These are phyloP conservation scores for Aspergillus aculeatinus DNA, from an alignment of 2,329 filamentous ascomycete species.

Conservation along the genomic window DNA sequence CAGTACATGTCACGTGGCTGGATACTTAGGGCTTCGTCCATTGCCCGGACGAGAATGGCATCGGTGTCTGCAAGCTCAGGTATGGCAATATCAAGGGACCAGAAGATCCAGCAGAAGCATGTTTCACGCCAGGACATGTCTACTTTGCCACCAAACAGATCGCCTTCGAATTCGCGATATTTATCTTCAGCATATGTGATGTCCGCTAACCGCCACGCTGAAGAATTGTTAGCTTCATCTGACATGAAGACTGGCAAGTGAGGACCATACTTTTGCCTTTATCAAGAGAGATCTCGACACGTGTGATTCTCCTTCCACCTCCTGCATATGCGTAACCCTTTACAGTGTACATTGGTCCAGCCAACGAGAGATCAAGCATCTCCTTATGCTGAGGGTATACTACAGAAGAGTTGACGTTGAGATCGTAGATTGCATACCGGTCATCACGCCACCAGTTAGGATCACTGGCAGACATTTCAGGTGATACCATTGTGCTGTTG, in stretches of 20 bases:
- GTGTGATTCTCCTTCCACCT: slow-evolving; percentile 77
- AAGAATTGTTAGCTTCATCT: slow-evolving; percentile 11
- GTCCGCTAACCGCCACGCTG: slow-evolving; percentile 70
- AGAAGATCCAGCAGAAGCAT: slow-evolving; percentile 91
- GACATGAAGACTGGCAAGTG: neutral
- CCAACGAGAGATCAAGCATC: slow-evolving; percentile 52
- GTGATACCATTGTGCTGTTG: slow-evolving; percentile 69
- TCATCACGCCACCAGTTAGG: slow-evolving; percentile 83
- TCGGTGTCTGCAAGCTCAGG: slow-evolving; percentile 61
- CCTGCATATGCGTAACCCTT: slow-evolving; percentile 87
- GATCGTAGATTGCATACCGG: slow-evolving; percentile 87
- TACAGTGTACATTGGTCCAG: slow-evolving; percentile 59
- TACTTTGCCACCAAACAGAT: slow-evolving; percentile 71
- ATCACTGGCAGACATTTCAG: slow-evolving; percentile 73
- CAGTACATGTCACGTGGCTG: slow-evolving; percentile 95
- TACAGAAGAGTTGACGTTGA: slow-evolving; percentile 81
- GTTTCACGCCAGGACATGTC: slow-evolving; percentile 81
- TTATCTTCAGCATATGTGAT: slow-evolving; percentile 82
- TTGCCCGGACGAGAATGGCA: slow-evolving; percentile 77
- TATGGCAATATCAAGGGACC: slow-evolving; percentile 69
- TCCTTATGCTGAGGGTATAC: slow-evolving; percentile 80
- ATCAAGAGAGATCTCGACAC: slow-evolving; percentile 80
- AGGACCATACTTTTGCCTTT: slow-evolving; percentile 61
- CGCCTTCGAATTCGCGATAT: slow-evolving; percentile 66
- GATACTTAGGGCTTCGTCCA: slow-evolving; percentile 85